Evolutionary conservation across 1,139 yeast species (phyloP).

Genomic region (Geotrichum aggregatum): DNA sequence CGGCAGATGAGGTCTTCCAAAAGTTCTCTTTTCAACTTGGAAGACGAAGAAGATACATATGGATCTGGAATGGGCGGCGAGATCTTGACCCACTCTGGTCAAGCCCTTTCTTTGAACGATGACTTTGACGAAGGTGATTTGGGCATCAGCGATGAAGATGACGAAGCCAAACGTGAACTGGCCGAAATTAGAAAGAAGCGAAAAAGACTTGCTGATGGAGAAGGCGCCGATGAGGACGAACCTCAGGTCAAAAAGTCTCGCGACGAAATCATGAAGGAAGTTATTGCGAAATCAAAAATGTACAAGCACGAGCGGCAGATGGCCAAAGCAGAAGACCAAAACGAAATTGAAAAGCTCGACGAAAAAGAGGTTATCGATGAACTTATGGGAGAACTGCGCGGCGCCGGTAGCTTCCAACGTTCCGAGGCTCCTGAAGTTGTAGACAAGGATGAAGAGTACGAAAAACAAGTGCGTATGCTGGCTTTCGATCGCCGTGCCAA

Average conservation of each 20-base stretch:
- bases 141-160: slow-evolving; percentile 46
- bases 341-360: slow-evolving; percentile 71
- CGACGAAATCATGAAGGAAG: slow-evolving; percentile 94
- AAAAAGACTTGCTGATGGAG: slow-evolving; percentile 28
- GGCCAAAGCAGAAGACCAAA: slow-evolving; percentile 65
- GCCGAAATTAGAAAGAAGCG: slow-evolving; percentile 20
- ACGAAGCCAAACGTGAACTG: slow-evolving; percentile 29
- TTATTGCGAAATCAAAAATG: slow-evolving; percentile 89
- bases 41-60: slow-evolving; percentile 59
- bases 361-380: slow-evolving; percentile 72
- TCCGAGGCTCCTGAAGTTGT: slow-evolving; percentile 29
- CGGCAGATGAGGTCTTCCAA: slow-evolving; percentile 46
- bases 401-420: slow-evolving; percentile 29
- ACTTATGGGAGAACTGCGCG: slow-evolving; percentile 59
- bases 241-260: slow-evolving; percentile 71
- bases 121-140: slow-evolving; percentile 48
- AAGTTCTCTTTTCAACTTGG: slow-evolving; percentile 63
- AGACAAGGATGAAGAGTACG: slow-evolving; percentile 59
- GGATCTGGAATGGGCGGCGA: slow-evolving; percentile 36
- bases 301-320: slow-evolving; percentile 85
- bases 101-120: slow-evolving; percentile 53
- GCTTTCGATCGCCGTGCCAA: slow-evolving; percentile 82
- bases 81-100: slow-evolving; percentile 77
- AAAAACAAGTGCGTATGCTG: slow-evolving; percentile 70
- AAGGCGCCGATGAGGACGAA: slow-evolving; percentile 39